phyloP scores from a whole-genome alignment of 2,329 filamentous ascomycete genomes.

The Hawksworthiomyces lignivorus region DNA sequence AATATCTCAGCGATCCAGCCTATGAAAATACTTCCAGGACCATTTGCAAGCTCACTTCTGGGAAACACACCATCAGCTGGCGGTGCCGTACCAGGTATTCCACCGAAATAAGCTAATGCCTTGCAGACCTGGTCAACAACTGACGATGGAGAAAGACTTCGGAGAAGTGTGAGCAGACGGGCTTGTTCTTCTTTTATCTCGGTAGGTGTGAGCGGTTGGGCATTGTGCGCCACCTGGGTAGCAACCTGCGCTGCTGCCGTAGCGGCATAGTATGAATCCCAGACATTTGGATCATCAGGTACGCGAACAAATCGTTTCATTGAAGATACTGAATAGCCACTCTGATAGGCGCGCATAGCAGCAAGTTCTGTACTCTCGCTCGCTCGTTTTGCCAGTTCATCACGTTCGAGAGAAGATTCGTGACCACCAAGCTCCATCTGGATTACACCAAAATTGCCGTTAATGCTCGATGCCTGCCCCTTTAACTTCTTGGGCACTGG shows the following conservation, averaged over 20 bases:
- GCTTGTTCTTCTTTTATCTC: constrained; percentile 54
- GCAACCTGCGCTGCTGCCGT: constrained; percentile 3
- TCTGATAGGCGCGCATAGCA: constrained; percentile 47
- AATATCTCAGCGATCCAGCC: constrained; percentile 59
- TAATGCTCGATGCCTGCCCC: constrained; percentile 46
- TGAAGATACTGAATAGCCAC: constrained; percentile 44
- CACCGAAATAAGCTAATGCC: constrained; percentile 56
- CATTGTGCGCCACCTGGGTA: constrained; percentile 7
- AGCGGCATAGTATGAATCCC: constrained; percentile 8
- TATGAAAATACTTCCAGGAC: constrained; percentile 49
- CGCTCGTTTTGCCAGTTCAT: constrained; percentile 50
- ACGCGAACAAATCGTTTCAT: constrained; percentile 31
- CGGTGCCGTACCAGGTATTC: constrained; percentile 47
- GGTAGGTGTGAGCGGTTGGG: constrained; percentile 27
- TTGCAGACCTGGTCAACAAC: constrained; percentile 58
- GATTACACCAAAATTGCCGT: constrained; percentile 57
- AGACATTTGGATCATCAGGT: constrained; percentile 17
- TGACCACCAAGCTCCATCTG: constrained; percentile 46
- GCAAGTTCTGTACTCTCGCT: constrained; percentile 55
- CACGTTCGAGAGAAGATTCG: constrained; percentile 36
- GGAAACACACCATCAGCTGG: constrained; percentile 45
- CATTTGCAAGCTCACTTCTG: constrained; percentile 47
- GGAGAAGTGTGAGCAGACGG: constrained; percentile 49
- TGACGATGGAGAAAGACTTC: constrained; percentile 44
- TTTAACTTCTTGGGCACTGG: constrained; percentile 56